A percentile compares a stretch with the other conserved stretches of the same genome.
phyloP scores from a whole-genome alignment of 2,329 filamentous ascomycete species.

The Tolypocladium ovalisporum region DNA sequence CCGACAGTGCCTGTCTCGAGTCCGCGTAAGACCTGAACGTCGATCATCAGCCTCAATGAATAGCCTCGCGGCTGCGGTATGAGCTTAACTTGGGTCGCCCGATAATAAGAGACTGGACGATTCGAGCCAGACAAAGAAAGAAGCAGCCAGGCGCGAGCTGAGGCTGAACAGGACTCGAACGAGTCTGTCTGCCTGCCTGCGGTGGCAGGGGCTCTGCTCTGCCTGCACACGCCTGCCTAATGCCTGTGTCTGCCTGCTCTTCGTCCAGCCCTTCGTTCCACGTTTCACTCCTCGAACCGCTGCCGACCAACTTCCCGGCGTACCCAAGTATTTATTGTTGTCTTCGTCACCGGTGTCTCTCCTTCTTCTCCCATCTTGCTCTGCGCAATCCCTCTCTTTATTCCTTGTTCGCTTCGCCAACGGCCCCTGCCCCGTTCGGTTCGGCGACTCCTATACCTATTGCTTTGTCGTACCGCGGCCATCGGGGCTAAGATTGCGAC shows the following conservation, averaged over 20 bases:
- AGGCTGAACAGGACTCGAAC: background rate
- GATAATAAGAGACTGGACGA: background rate
- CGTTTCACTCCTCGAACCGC: background rate
- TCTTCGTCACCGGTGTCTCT: background rate
- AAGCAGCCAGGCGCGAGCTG: background rate
- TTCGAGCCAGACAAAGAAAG: background rate
- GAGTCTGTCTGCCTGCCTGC: background rate
- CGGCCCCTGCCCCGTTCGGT: background rate
- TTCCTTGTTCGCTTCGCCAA: background rate
- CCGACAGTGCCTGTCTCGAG: background rate
- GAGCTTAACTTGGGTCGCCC: background rate
- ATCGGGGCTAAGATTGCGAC: background rate
- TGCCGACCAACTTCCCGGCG: background rate
- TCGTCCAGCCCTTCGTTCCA: background rate
- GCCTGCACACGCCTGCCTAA: background rate
- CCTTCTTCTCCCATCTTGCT: background rate
- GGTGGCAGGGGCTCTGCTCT: background rate
- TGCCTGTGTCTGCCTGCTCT: background rate
- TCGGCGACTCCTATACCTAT: background rate
- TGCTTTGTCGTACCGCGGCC: background rate
- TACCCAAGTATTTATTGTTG: background rate
- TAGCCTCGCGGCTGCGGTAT: background rate
- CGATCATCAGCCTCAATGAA: background rate
- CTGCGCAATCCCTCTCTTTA: background rate
- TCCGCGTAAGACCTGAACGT: background rate